Base-by-base conservation (phyloP, 345 rosid genomes). In the Syzygium jambos region DNA sequence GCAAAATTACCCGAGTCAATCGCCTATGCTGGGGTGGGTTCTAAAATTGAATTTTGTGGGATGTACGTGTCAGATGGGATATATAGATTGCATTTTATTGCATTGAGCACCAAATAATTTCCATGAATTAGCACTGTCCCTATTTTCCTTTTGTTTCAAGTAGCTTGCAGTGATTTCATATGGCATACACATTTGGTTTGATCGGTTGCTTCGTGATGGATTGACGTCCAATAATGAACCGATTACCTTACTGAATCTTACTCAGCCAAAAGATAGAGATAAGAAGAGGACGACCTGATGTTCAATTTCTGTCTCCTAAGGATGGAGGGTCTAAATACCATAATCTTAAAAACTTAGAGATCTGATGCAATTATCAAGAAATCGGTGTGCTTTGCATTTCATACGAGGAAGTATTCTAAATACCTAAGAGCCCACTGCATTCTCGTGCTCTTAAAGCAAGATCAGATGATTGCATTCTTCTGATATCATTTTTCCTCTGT, bases 1-100 rank as follows among this genome's bases (percentile, higher is more conserved):
- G 94, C 96, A 49, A 93, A 89, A 65, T 89, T 95, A 87, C 99
- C 99, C 30, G 88, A 78, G 86, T 53, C 84, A 22, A 56, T 95
- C n/a, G 96, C 99, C 88, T 95, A 95, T 85, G 98, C 96, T 61
- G 97, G 99, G 93, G 99, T 96, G 85, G 23, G 92, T 91, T 88
- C 65, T 46, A 56, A 56, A 49, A 34, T 61, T 56, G 51, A 61
- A 34, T 59, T 23, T 12, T 38, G 30, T 22, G 29, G 27, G 80
- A 57, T 2, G 11, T 34, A 34, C 52, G 55, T 84, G 13, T 52
- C 46, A 16, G 86, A 55, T 16, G 10, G 49, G 86, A 84, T 52
- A 84, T 30, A 21, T 52, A 73, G 49, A 38, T 34, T 73, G 80
- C 49, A 27, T 1, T 73, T 73, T 7, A 68, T 7, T 38, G 27